phyloP scores from a whole-genome alignment of 805 yeast species.

The Cyberlindnera galapagoensis region DNA sequence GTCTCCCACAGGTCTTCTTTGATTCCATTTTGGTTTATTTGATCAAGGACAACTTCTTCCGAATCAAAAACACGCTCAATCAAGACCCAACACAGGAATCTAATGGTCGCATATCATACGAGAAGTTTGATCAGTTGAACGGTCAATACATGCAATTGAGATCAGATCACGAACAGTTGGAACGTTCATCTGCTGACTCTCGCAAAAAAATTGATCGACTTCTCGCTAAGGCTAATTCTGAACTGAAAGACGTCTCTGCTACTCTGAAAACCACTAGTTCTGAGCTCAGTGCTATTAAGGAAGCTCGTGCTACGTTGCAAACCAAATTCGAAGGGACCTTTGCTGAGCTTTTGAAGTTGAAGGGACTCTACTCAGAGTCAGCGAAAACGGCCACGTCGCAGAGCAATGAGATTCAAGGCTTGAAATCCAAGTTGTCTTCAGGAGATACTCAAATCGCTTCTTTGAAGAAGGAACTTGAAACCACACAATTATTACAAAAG shows the following conservation, averaged over 20 bases:
- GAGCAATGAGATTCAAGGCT: constrained; percentile 23
- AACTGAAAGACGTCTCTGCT: constrained; percentile 10
- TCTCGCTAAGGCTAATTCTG: constrained; percentile 13
- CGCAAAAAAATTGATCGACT: constrained; percentile 24
- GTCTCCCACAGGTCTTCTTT: constrained; percentile 80
- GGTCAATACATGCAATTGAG: constrained; percentile 30
- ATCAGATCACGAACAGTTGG: constrained; percentile 27
- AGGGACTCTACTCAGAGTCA: constrained; percentile 28
- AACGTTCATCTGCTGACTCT: constrained; percentile 24
- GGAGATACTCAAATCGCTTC: constrained; percentile 19
- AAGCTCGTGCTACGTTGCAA: constrained; percentile 18
- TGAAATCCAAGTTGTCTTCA: constrained; percentile 11
- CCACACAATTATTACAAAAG: constrained; percentile 33
- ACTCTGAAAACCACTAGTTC: constrained; percentile 5
- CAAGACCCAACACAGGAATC: constrained; percentile 77
- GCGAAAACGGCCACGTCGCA: constrained; percentile 29
- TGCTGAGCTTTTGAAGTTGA: constrained; percentile 19
- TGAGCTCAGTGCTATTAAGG: constrained; percentile 18
- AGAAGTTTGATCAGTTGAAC: constrained; percentile 30
- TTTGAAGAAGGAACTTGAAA: constrained; percentile 24
- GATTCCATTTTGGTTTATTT: constrained; percentile 55
- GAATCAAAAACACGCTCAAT: constrained; percentile 65
- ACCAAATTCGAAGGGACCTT: constrained; percentile 5
- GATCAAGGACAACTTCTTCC: constrained; percentile 59
- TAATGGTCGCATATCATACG: constrained; percentile 55